These are phyloP conservation scores for Phytophthora foliorum DNA, from an alignment of 352 stramenopile genomes.

Conservation along the genomic window DNA sequence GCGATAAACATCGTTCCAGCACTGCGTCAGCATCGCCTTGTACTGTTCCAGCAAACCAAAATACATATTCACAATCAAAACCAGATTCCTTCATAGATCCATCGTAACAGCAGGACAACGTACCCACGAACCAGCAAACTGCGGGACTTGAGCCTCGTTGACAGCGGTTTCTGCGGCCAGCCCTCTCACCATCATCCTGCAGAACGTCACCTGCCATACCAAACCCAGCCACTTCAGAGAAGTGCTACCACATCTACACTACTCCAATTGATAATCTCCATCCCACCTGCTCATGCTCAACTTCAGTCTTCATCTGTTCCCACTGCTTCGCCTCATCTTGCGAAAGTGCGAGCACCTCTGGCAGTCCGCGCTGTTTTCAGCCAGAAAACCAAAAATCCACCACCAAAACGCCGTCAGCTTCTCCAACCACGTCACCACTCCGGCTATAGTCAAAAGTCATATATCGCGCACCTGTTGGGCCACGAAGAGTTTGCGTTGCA, in stretches of 20 bases:
- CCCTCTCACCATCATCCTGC: slow-evolving; percentile 31
- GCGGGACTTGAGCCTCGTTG: slow-evolving; percentile 24
- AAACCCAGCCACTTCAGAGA: not conserved
- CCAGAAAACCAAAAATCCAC: not conserved
- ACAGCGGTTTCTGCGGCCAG: slow-evolving; percentile 28
- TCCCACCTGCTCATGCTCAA: slow-evolving; percentile 50
- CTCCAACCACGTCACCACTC: not conserved
- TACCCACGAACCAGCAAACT: slow-evolving; percentile 43
- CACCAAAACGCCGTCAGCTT: slow-evolving; percentile 13
- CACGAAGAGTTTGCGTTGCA: slow-evolving; percentile 54
- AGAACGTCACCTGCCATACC: slow-evolving; percentile 16
- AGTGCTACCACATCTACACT: not conserved
- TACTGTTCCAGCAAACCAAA: slow-evolving; percentile 38
- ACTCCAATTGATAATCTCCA: not conserved
- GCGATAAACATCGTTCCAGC: slow-evolving; percentile 68
- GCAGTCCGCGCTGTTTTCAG: slow-evolving; percentile 58
- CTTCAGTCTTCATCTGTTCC: slow-evolving; percentile 45
- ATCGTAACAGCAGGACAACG: not conserved
- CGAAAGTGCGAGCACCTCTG: slow-evolving; percentile 61
- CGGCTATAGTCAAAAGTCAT: slow-evolving; percentile 34
- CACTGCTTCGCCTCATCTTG: slow-evolving; percentile 50
- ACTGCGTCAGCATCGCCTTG: slow-evolving; percentile 47
- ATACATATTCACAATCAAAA: not conserved
- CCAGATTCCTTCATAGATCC: no score
- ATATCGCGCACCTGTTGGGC: slow-evolving; percentile 51